Conservation (phyloP, 768 basidiomycete species). For the Boletus speciosus region DNA sequence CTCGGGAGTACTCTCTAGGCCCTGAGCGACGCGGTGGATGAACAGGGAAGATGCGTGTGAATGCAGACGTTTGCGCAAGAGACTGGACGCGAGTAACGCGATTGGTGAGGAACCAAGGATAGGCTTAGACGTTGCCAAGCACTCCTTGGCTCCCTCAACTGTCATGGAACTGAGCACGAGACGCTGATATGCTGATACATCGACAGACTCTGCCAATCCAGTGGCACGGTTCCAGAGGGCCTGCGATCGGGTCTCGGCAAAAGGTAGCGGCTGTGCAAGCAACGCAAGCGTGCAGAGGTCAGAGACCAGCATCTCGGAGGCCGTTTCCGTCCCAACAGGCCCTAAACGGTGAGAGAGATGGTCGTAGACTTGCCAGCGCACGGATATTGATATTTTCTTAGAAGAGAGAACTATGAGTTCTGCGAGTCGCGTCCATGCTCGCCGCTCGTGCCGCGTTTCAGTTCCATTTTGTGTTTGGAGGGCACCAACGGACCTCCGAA, state of each 20-base stretch:
- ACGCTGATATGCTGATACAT: slow-evolving; percentile 45
- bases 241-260: slow-evolving; percentile 41
- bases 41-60: slow-evolving; percentile 55
- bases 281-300: slow-evolving; percentile 60
- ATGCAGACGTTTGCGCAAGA: slow-evolving; percentile 52
- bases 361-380: slow-evolving; percentile 55
- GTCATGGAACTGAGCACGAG: slow-evolving; percentile 51
- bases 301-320: slow-evolving; percentile 37
- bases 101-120: slow-evolving; percentile 36
- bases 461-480: background rate
- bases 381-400: slow-evolving; percentile 23
- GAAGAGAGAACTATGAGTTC: slow-evolving; percentile 42
- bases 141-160: slow-evolving; percentile 51
- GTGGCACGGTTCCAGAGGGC: slow-evolving; percentile 42
- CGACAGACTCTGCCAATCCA: slow-evolving; percentile 20
- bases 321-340: background rate
- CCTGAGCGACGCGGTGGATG: slow-evolving; percentile 39
- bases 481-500: slow-evolving; percentile 25
- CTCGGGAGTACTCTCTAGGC: slow-evolving; percentile 11
- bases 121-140: slow-evolving; percentile 27
- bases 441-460: slow-evolving; percentile 38
- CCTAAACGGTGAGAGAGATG: slow-evolving; percentile 37
- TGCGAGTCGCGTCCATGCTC: slow-evolving; percentile 50
- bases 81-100: slow-evolving; percentile 45
- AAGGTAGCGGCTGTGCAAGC: slow-evolving; percentile 40